Conservation (phyloP, 208 protist genomes). For the Leishmania guyanensis region DNA sequence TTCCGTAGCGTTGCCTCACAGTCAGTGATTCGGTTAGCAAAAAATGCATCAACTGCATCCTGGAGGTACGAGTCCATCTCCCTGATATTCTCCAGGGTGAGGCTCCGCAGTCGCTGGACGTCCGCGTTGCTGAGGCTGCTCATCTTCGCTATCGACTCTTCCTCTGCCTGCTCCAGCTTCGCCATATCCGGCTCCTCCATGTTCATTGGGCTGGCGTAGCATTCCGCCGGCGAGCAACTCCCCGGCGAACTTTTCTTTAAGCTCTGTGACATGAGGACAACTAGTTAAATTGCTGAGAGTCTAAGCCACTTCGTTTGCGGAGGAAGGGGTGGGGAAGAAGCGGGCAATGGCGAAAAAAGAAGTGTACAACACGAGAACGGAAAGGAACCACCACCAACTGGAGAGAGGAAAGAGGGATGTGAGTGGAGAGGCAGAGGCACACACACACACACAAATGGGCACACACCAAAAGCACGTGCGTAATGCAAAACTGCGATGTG, state of each 20-base stretch:
- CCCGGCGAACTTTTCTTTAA: background rate
- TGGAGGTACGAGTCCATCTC: conserved; percentile 36
- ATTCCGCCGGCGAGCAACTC: background rate
- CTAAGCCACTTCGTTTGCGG: background rate
- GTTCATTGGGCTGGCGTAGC: background rate
- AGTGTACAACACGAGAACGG: background rate
- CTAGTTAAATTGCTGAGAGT: too few relatives aligned
- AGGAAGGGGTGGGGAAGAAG: background rate
- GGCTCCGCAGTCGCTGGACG: conserved; percentile 30
- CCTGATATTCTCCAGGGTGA: conserved; percentile 39
- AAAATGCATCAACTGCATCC: conserved; percentile 48
- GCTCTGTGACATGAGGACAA: conserved; percentile 5
- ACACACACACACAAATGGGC: background rate
- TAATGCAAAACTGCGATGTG: background rate
- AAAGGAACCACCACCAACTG: background rate
- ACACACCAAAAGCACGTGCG: background rate
- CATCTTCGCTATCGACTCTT: conserved; percentile 6
- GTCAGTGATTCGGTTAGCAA: conserved; percentile 58
- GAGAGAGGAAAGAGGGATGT: background rate
- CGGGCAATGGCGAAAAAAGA: background rate
- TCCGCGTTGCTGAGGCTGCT: conserved; percentile 25
- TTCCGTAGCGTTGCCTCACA: conserved; percentile 44
- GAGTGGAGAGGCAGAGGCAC: background rate
- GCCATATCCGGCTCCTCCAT: background rate
- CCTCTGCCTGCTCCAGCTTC: conserved; percentile 5